Evolutionary conservation across 768 basidiomycete genomes (phyloP), one percentile per base, ranked within the genome.

Genomic region (Tulasnella sp.): DNA sequence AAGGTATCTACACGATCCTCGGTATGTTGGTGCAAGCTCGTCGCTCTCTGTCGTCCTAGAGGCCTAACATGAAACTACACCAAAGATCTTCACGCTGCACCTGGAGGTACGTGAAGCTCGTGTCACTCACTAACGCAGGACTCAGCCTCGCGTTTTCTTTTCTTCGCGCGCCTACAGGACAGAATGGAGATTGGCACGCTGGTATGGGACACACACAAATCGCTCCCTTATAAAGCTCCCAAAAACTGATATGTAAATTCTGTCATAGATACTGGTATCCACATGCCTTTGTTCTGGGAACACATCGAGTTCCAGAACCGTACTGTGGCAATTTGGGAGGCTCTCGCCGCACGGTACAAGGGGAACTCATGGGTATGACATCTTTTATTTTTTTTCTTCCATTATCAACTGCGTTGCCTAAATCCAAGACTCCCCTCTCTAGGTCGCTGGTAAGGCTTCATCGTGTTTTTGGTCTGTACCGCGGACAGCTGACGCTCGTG

Each of bases 281-380:
- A 62, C 49, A 46, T 49, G n/a, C 60, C 63, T 1, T 46, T 62
- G 78, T 81, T 89, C 74, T 91, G 85, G 85, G 78, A 78, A 51
- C 84, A 90, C 75, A 87, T 81, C 63, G 87, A 90, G 68, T 85
- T 87, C 75, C 87, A 89, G 68, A 85, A 91, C 69, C 80, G 87
- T 1, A 70, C 77, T 9, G 69, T 88, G 53, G 83, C 83, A 81
- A 78, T 92, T 42, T 91, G 89, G 88, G 76, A 76, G 38, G 73
- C 86, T 65, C 75, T 90, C 31, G 85, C 88, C 0, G 74, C 73
- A 65, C 85, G 86, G 68, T 89, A 90, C 75, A 82, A 76, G 63
- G 76, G 73, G 59, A 86, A 91, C 70, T 75, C 79, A 62, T 63
- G 63, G 58, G 63, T 59, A 15, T 2, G 49, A 30, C 8, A 42